These are phyloP conservation scores for Talaromyces marneffei DNA, from an alignment of 2,329 filamentous ascomycete genomes.

Conservation along the genomic window DNA sequence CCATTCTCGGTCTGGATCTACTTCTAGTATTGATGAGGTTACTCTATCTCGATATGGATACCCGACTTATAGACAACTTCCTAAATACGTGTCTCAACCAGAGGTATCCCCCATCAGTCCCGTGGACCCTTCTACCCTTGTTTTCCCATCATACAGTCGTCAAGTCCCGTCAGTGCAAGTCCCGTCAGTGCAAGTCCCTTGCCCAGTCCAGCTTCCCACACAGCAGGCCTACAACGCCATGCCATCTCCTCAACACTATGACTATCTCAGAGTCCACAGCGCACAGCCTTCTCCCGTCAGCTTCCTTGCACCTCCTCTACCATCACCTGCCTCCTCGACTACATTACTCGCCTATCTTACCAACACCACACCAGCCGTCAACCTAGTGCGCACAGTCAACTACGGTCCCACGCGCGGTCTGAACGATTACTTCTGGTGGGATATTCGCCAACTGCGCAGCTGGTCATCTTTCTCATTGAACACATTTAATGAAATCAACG, in stretches of 20 bases:
- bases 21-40: conserved; percentile 61
- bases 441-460: conserved; percentile 76
- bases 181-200: conserved; percentile 32
- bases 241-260: conserved; percentile 26
- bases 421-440: conserved; percentile 91
- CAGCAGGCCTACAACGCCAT: conserved; percentile 26
- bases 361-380: conserved; percentile 71
- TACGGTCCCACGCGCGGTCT: conserved; percentile 59
- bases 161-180: conserved; percentile 29
- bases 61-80: conserved; percentile 75
- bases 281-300: conserved; percentile 24
- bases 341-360: conserved; percentile 75
- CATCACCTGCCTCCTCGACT: conserved; percentile 44
- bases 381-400: conserved; percentile 72
- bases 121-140: conserved; percentile 36
- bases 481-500: conserved; percentile 66
- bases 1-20: conserved; percentile 58
- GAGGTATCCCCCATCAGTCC: conserved; percentile 38
- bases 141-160: conserved; percentile 30
- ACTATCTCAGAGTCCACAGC: conserved; percentile 21
- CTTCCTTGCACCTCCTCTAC: conserved; percentile 22
- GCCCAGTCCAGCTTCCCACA: conserved; percentile 40
- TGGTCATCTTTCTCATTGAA: conserved; percentile 75
- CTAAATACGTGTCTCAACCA: conserved; percentile 48
- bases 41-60: conserved; percentile 68